Conservation (phyloP, 306 rosid genomes). For the Oemleria cerasiformis region DNA sequence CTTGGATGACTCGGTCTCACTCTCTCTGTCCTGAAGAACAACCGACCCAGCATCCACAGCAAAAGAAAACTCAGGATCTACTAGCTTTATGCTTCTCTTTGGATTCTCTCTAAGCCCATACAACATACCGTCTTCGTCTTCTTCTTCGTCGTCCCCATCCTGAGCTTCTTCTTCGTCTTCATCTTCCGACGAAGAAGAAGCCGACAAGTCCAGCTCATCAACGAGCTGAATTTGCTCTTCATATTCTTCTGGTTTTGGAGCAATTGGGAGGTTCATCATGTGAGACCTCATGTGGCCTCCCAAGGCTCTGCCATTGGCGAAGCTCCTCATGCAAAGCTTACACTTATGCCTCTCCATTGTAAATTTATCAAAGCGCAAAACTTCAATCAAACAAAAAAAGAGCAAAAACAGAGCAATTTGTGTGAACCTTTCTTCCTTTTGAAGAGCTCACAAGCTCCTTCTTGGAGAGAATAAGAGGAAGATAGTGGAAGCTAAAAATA, state of each 20-base stretch:
- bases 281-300: slow-evolving; percentile 99
- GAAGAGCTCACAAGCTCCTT: neutral
- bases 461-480: slow-evolving; percentile 12
- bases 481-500: slow-evolving; percentile 48
- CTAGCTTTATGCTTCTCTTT: slow-evolving; percentile 52
- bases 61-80: slow-evolving; percentile 71
- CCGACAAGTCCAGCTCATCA: slow-evolving; percentile 46
- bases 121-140: slow-evolving; percentile 34
- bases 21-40: slow-evolving; percentile 71
- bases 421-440: slow-evolving; percentile 19
- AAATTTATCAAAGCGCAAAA: neutral
- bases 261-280: slow-evolving; percentile 68
- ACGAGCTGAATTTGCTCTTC: slow-evolving; percentile 7
- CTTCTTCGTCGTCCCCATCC: slow-evolving; percentile 11
- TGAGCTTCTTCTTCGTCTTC: slow-evolving; percentile 33
- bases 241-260: slow-evolving; percentile 33
- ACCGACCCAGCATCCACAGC: slow-evolving; percentile 52
- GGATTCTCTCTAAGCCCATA: slow-evolving; percentile 72
- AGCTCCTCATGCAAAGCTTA: slow-evolving; percentile 63
- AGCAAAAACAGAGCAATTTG: slow-evolving; percentile 19
- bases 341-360: slow-evolving; percentile 84
- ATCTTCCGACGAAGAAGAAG: slow-evolving; percentile 32
- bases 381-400: neutral
- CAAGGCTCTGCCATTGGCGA: slow-evolving; percentile 86
- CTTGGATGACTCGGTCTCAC: slow-evolving; percentile 82